Base-by-base conservation (phyloP, 169 alveolate species). In the Cyclospora cayetanensis region DNA sequence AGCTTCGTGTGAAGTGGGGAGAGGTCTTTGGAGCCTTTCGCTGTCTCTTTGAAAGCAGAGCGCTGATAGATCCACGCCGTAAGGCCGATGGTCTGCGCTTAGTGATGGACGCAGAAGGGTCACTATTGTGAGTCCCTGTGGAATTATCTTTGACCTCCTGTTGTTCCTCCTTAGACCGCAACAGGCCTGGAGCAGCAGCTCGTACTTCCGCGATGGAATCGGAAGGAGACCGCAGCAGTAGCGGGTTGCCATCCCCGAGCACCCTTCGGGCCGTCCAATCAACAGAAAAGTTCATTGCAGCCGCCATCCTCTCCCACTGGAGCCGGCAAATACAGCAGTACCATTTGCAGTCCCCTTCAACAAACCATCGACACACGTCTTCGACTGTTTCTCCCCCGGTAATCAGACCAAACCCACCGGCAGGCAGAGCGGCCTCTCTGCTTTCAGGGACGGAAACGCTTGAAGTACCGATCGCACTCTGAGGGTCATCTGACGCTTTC, bases 261-360 rank as follows among this genome's bases (percentile, higher is more conserved):
- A 79, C 89, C 52, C 37, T 79, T 9, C 89, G 89, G 74, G 89
- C 89, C 31, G 9, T 2, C 89, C 89, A 79, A 52, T 79, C 89
- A 37, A 79, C 72, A 31, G 89, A 50, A 52, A 79, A 79, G 53
- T 79, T 79, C 89, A 79, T 79, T 46, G 89, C 89, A 31, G 89
- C 31, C 29, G 89, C 89, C 89, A 79, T 79, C 46, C 68, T 50
- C 74, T 79, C 89, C 89, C 89, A 79, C 89, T 79, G 89, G 5
- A 79, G 74, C 52, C 89, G 89, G 34, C 89, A 79, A 1, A 79
- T 72, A 41, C 89, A 79, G 46, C 89, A 79, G 52, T 39, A 79
- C 89, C 89, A 79, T 35, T 79, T 79, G 74, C 74, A 79, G 34
- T 79, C 89, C 52, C 89, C 89, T 27, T 79, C 89, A 50, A 79